Base-by-base conservation (phyloP, 169 alveolate species). In the Plasmodium inui region DNA sequence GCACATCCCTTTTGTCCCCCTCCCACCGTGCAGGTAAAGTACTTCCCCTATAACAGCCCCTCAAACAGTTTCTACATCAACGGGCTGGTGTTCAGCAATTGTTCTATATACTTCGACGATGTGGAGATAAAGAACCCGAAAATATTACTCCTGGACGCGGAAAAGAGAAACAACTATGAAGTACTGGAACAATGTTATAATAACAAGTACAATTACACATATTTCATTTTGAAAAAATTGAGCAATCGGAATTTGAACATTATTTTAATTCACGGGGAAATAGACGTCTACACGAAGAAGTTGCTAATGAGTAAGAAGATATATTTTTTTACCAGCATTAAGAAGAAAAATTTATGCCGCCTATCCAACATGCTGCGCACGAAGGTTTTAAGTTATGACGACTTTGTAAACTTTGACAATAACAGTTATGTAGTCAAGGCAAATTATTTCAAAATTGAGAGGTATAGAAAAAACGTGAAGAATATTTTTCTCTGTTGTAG, bases 401-500 rank as follows among this genome's bases (percentile, higher is more conserved):
- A 89, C 67, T 79, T 89, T 32, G 71, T 34, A 57, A 89, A 79
- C 53, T 89, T 89, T 79, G 89, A 89, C 41, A 30, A 2, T 2
- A 67, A 61, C 32, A 78, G 84, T 89, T 89, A 89, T 79, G 72
- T 89, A 41, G 94, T 67, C n/a, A 79, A 46, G 30, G 94, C 84
- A 28, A 89, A 89, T 79, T 89, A 89, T 89, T 89, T 89, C 53
- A 89, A 89, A 73, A 89, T 89, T 57, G 83, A 76, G 32, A 89
- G 67, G 50, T 89, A 89, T 78, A 78, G 82, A 70, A 89, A 89
- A 79, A 89, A 89, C 71, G 89, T 89, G 53, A 89, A 89, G 73
- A 89, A 89, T 89, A 67, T 89, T 79, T 89, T 44, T 79, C 79
- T 89, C 34, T 89, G 90, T 73, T 89, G 94, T 79, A 89, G 71